Conservation (phyloP, 495 filamentous ascomycete genomes). For the Parathielavia appendiculata region DNA sequence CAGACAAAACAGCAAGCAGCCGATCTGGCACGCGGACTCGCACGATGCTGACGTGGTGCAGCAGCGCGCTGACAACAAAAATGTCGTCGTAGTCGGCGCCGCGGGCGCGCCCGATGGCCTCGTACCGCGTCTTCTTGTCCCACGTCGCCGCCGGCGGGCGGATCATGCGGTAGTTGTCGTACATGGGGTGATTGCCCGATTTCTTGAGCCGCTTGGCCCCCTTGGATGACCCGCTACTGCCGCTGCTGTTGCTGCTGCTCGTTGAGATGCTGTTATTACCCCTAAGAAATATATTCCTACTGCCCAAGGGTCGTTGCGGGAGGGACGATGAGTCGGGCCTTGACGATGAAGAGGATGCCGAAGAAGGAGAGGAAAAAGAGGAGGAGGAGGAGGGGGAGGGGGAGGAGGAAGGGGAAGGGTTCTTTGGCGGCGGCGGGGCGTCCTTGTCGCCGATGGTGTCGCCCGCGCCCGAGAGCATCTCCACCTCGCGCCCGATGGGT, state of each 20-base stretch:
- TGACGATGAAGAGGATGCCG: constrained; percentile 4
- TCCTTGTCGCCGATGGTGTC: constrained; percentile 43
- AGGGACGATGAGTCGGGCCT: constrained; percentile 4
- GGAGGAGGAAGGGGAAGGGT: constrained; percentile 1
- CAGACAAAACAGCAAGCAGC: constrained; percentile 54
- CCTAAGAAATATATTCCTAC: not conserved
- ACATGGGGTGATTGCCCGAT: constrained; percentile 45
- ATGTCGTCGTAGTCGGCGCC: constrained; percentile 55
- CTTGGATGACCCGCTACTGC: constrained; percentile 30
- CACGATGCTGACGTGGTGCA: constrained; percentile 75
- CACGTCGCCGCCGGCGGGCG: constrained; percentile 60
- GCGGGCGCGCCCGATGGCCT: constrained; percentile 59
- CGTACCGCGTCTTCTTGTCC: constrained; percentile 73
- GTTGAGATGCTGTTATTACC: constrained; percentile 14
- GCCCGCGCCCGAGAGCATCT: constrained; percentile 36
- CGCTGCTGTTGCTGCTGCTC: constrained; percentile 10
- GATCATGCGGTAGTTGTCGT: constrained; percentile 55
- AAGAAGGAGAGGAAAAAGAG: not conserved
- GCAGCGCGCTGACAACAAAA: constrained; percentile 74
- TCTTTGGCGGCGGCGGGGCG: constrained; percentile 17
- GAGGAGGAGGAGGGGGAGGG: constrained; percentile 2
- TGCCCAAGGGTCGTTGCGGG: constrained; percentile 5
- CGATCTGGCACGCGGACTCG: constrained; percentile 64
- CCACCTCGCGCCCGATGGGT: constrained; percentile 53
- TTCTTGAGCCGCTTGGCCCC: constrained; percentile 45